Conservation (phyloP, 768 basidiomycete genomes). For the Porpolomopsis calyptriformis region DNA sequence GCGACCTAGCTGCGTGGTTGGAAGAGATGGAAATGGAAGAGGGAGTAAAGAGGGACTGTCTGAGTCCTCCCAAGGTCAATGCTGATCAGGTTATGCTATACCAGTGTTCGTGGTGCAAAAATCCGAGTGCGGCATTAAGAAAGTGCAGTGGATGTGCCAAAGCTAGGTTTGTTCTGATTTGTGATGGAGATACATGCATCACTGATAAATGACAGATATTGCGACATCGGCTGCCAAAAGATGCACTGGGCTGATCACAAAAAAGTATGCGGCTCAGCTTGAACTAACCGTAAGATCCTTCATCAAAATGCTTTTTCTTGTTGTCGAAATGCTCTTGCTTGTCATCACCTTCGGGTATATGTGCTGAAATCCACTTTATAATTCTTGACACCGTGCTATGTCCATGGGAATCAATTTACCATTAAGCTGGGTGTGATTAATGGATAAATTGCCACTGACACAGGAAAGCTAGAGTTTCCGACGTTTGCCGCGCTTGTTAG, state of each 20-base stretch:
- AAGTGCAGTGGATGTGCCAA: slow-evolving; percentile 33
- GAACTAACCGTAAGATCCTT: neutral
- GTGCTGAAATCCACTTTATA: too few species aligned
- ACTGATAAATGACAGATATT: slow-evolving; percentile 26
- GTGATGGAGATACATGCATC: neutral
- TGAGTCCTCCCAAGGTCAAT: slow-evolving; percentile 32
- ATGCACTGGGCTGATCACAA: slow-evolving; percentile 31
- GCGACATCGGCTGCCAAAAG: slow-evolving; percentile 32
- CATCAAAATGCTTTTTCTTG: neutral
- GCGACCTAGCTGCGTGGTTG: slow-evolving; percentile 50
- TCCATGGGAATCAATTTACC: too few species aligned
- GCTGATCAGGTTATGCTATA: slow-evolving; percentile 42
- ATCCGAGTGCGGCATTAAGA: slow-evolving; percentile 46
- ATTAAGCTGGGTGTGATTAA: too few species aligned
- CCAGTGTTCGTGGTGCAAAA: slow-evolving; percentile 54
- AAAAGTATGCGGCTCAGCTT: slow-evolving; percentile 17
- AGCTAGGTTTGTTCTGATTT: slow-evolving; percentile 12
- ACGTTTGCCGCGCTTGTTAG: slow-evolving; percentile 46
- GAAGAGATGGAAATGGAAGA: slow-evolving; percentile 36
- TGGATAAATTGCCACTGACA: too few species aligned
- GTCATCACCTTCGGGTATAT: too few species aligned
- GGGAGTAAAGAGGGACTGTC: slow-evolving; percentile 18
- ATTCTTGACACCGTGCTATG: too few species aligned
- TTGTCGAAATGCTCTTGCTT: too few species aligned
- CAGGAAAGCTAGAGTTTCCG: slow-evolving; percentile 18